Evolutionary conservation across 202 grass and related monocot genomes (phyloP).

Genomic region (Sporobolus alterniflorus): DNA sequence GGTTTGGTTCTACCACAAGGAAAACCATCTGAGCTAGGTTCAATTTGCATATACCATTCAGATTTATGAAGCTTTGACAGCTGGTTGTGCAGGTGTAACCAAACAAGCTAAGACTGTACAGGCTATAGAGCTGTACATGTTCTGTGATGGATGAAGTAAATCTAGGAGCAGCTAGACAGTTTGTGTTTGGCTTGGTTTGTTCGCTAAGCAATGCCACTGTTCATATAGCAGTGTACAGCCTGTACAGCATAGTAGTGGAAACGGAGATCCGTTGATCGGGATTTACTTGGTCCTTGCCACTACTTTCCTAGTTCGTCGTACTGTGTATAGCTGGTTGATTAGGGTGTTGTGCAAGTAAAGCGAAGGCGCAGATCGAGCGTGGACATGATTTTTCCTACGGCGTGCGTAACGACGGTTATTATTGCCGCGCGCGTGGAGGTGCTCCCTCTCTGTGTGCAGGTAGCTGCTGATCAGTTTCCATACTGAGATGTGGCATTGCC

Average conservation of each 20-base stretch:
- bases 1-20: too few species aligned
- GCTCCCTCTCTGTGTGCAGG: neutral
- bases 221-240: neutral
- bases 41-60: neutral
- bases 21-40: too few species aligned
- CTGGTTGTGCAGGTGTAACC: conserved; percentile 6
- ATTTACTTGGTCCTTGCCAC: neutral
- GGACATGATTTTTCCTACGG: conserved; percentile 5
- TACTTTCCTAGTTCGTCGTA: neutral
- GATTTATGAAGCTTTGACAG: neutral
- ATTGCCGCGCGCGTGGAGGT: conserved; percentile 13
- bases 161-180: neutral
- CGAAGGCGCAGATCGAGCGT: neutral
- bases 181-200: conserved; percentile 12
- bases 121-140: neutral
- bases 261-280: neutral
- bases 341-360: conserved; percentile 28
- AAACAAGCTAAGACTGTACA: neutral
- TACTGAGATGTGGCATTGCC: neutral
- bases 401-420: neutral
- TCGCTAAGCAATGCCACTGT: conserved; percentile 25
- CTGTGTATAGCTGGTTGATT: neutral
- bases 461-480: too few species aligned
- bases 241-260: neutral
- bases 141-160: neutral